Evolutionary conservation across 2,329 filamentous ascomycete species (phyloP).

Genomic region (Arthrobotrys sphaeroides): DNA sequence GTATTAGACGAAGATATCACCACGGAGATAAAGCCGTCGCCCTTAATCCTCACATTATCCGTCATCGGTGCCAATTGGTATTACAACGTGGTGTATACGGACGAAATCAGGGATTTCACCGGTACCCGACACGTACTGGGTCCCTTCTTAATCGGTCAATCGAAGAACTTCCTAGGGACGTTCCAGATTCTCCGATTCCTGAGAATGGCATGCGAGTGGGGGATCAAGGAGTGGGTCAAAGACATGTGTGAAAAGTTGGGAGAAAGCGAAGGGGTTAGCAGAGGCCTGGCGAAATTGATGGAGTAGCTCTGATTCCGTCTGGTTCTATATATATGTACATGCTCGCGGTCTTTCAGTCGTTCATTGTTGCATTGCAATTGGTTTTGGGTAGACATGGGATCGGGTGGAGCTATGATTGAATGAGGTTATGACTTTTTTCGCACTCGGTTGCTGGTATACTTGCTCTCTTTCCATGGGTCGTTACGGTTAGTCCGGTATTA

Average conservation of each 20-base stretch:
- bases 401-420: not conserved
- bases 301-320: constrained; percentile 11
- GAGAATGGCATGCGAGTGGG: constrained; percentile 52
- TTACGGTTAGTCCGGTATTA: not conserved
- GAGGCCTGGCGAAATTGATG: constrained; percentile 36
- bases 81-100: constrained; percentile 51
- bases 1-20: constrained; percentile 37
- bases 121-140: constrained; percentile 40
- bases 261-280: constrained; percentile 36
- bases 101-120: constrained; percentile 48
- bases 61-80: constrained; percentile 53
- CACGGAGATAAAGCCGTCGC: constrained; percentile 35
- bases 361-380: not conserved
- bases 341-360: not conserved
- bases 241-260: constrained; percentile 53
- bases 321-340: not conserved
- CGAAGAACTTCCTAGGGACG: constrained; percentile 37
- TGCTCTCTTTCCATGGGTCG: not conserved
- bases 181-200: constrained; percentile 49
- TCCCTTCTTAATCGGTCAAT: constrained; percentile 44
- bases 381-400: constrained; percentile 6
- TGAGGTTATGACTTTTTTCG: constrained; percentile 7
- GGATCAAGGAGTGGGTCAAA: constrained; percentile 49
- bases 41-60: constrained; percentile 38
- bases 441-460: not conserved